Evolutionary conservation across 371 early-diverging fungal species (phyloP).

Genomic region (Mucor piriformis): DNA sequence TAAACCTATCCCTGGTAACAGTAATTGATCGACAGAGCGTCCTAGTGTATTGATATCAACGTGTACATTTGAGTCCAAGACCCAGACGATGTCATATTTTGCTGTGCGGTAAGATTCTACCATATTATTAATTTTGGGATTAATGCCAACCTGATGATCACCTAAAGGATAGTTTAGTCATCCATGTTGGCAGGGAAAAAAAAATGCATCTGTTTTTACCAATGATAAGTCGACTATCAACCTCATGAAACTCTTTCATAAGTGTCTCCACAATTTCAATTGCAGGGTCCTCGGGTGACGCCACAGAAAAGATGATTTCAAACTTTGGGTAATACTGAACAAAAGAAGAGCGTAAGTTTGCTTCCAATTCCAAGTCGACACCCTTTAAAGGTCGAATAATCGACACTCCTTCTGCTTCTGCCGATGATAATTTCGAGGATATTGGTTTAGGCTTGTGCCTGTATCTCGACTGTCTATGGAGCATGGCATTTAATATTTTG

Average conservation of each 20-base stretch:
- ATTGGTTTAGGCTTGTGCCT: conserved; percentile 44
- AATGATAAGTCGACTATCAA: conserved; percentile 75
- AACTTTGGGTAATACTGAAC: conserved; percentile 79
- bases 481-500: too few relatives aligned
- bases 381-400: conserved; percentile 94
- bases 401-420: conserved; percentile 69
- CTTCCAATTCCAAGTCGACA: conserved; percentile 77
- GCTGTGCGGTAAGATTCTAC: conserved; percentile 77
- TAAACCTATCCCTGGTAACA: conserved; percentile 80
- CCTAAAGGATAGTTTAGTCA: conserved; percentile 45
- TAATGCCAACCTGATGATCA: conserved; percentile 72
- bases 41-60: conserved; percentile 76
- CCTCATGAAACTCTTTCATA: conserved; percentile 67
- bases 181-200: neutral
- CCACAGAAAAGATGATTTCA: conserved; percentile 88
- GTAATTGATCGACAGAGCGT: conserved; percentile 75
- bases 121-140: conserved; percentile 97
- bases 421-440: conserved; percentile 47
- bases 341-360: conserved; percentile 83
- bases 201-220: conserved; percentile 46
- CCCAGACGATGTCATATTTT: conserved; percentile 91
- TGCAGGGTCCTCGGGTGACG: conserved; percentile 75
- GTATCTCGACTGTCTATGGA: conserved; percentile 58
- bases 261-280: conserved; percentile 72
- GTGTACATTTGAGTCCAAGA: conserved; percentile 88